Base-by-base conservation (phyloP, 805 yeast genomes). In the Blastobotrys attinorum region DNA sequence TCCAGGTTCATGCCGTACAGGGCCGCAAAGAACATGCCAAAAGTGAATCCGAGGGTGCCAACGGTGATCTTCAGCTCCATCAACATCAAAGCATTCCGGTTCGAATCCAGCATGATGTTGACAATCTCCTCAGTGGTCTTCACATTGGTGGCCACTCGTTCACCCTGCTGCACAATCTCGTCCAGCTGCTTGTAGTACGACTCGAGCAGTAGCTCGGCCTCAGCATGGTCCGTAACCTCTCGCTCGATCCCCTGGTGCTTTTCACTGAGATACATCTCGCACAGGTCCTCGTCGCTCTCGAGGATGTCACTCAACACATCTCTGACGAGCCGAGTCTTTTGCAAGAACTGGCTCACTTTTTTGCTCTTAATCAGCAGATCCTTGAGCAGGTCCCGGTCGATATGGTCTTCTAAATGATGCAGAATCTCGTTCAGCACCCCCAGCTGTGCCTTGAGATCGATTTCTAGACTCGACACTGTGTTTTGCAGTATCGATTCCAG, bases 1-100 rank as follows among this genome's bases (percentile, higher is more conserved):
- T 84, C 86, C 60, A 92, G 68, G 63, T 92, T 92, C 98, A 92
- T 92, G 32, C 99, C 99, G 56, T 85, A 89, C 53, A 88, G 80
- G 5, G 95, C 95, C 2, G 96, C 95, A 1, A 86, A 54, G 17
- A 85, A 65, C 1, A 95, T 82, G 1, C 95, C 95, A 18, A 85
- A 82, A 0, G 95, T 83, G 56, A 85, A 75, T 0, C 95, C 95
- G 29, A 89, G 62, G 0, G 96, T 86, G 49, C 84, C 85, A 21
- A 89, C 82, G 0, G 94, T 78, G 13, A 88, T 77, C 54, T 84
- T 82, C 50, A 89, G 66, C 56, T 89, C 95, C 52, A 83, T 79
- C 45, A 89, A 71, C 95, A 89, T 86, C 48, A 89, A 67, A 2
- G 95, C 77, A 63, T 89, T 89, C 66, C 97, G 77, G 57, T 87